Percentiles rank a stretch among this genome's conserved stretches.
Evolutionary conservation across 768 basidiomycete species (phyloP).

Genomic region (Auricularia cornea): DNA sequence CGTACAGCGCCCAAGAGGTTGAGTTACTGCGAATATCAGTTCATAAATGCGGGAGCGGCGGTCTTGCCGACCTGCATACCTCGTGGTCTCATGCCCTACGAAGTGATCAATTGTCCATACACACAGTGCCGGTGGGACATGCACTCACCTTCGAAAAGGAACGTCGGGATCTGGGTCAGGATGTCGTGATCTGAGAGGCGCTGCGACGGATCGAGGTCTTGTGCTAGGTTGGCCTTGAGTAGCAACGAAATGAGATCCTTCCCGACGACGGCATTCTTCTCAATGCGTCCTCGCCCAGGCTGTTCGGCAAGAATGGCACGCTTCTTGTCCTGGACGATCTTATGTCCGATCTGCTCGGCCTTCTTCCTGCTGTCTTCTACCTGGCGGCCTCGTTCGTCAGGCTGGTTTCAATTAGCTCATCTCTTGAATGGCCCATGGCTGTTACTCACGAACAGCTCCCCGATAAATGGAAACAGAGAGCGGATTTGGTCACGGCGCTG

Average conservation of each 20-base stretch:
- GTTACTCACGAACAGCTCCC: background rate
- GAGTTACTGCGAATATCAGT: slow-evolving; percentile 46
- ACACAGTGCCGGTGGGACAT: no score
- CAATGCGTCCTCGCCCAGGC: background rate
- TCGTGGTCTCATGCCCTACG: slow-evolving; percentile 23
- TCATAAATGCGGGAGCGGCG: no score
- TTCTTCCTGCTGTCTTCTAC: background rate
- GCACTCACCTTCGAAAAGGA: slow-evolving; percentile 39
- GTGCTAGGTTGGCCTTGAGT: slow-evolving; percentile 24
- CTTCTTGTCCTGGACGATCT: background rate
- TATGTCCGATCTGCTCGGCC: background rate
- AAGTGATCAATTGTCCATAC: no score
- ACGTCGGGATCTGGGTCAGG: slow-evolving; percentile 44
- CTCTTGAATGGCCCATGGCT: no score
- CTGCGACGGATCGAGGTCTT: slow-evolving; percentile 17
- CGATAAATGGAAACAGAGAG: background rate
- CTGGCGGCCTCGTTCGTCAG: slow-evolving; percentile 4
- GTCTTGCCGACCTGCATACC: no score
- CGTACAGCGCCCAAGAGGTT: slow-evolving; percentile 53
- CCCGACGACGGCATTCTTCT: slow-evolving; percentile 7
- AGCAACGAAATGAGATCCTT: slow-evolving; percentile 22
- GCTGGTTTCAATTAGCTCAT: background rate
- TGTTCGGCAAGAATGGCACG: background rate
- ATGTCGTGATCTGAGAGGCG: slow-evolving; percentile 25
- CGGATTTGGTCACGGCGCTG: slow-evolving; percentile 21